Base-by-base conservation (phyloP, 805 yeast species). In the Cyberlindnera xylosilytica region DNA sequence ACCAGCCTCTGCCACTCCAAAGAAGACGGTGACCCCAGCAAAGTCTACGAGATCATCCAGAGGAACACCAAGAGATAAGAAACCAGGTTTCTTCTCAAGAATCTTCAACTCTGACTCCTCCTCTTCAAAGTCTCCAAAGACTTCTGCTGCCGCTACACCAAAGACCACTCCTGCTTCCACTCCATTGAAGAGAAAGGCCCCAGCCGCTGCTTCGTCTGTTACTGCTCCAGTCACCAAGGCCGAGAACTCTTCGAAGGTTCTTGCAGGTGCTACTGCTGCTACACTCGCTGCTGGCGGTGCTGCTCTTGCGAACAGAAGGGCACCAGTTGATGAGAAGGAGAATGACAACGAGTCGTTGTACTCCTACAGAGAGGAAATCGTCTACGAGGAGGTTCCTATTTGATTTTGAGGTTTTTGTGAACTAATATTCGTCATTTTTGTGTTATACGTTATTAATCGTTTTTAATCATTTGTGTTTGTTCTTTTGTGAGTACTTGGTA, bases 361-460 rank as follows among this genome's bases (percentile, higher is more conserved):
- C 41, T 53, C 58, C 2, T 44, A 46, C 39, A 51, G 58, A 38
- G 58, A 51, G 38, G 56, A 39, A 28, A 48, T 54, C 22, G 52
- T 50, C 15, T 39, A 41, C 24, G 57, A 52, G 39, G 47, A 46
- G 27, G 50, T 46, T 27, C 41, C 51, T 9, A 27, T 39, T 18
- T 47, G 32, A 29, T 29, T 10, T 16, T 43, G 32, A 16, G 5
- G 6, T 8, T 9, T 26, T 26, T 26, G 29, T 26, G n/a, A 26
- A 9, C 6, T 26, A 9, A 26, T 26, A 26, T 26, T 26, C 29
- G n/a, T 26, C 29, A 26, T 26, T 26, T 26, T 26, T 26, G 29
- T 26, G 29, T 26, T 26, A 26, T 26, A 26, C 12, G 24, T 22
- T 22, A 10, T 8, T 22, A 8, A 7, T 8, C 10, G 24, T 26